These are phyloP conservation scores for Fusarium foetens DNA, from an alignment of 2,329 filamentous ascomycete genomes.

Conservation along the genomic window DNA sequence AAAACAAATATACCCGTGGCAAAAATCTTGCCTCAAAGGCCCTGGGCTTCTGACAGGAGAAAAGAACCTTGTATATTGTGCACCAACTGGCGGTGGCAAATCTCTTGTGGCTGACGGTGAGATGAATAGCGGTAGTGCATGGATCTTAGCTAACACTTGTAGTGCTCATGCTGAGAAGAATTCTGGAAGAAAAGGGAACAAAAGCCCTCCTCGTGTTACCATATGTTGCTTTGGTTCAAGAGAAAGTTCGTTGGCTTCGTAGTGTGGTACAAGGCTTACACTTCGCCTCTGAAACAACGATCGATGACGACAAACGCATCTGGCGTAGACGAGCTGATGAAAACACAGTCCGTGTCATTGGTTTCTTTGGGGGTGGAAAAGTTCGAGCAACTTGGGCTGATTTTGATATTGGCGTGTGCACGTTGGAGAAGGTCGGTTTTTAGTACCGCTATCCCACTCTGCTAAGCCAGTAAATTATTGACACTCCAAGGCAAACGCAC, in stretches of 20 bases:
- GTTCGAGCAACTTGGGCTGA: conserved; percentile 74
- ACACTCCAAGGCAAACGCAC: conserved; percentile 70
- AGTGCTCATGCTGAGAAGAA: conserved; percentile 76
- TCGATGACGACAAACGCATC: conserved; percentile 52
- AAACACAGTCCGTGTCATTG: conserved; percentile 71
- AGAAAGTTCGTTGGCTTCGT: conserved; percentile 80
- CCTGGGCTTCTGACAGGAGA: conserved; percentile 72
- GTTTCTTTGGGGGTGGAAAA: conserved; percentile 80
- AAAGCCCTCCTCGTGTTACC: conserved; percentile 80
- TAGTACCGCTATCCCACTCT: not conserved
- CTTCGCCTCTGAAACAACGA: conserved; percentile 49
- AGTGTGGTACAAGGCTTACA: conserved; percentile 70
- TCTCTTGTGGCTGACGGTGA: conserved; percentile 74
- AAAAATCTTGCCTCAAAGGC: conserved; percentile 76
- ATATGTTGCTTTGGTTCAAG: conserved; percentile 82
- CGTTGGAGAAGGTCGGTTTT: conserved; percentile 72
- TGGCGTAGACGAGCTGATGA: conserved; percentile 67
- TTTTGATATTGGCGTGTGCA: conserved; percentile 82
- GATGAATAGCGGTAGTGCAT: conserved; percentile 14
- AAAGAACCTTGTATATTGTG: conserved; percentile 80
- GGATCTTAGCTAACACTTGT: conserved; percentile 27
- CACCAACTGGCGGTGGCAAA: conserved; percentile 82
- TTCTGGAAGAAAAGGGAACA: conserved; percentile 69
- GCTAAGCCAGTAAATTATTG: not conserved
- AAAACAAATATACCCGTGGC: conserved; percentile 80